A percentile compares a stretch with the other conserved stretches of the same genome.
These are phyloP conservation scores for Blumeria hordei DNA, from an alignment of 2,329 filamentous ascomycete species.

Conservation along the genomic window DNA sequence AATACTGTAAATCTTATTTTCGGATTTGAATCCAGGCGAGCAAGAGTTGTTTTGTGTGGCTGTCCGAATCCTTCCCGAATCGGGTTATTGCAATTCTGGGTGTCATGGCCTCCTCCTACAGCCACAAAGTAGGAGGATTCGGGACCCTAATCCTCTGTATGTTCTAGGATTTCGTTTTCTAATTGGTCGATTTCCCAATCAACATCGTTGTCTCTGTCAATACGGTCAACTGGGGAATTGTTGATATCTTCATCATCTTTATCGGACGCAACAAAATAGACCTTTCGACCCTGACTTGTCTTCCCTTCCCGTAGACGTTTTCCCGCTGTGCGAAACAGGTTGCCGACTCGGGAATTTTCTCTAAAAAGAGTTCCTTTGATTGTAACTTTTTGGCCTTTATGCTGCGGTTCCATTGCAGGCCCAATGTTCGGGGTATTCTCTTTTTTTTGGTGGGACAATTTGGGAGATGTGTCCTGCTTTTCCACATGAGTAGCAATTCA, in stretches of 20 bases:
- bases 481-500: neutral
- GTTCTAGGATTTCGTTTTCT: neutral
- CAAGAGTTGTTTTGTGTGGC: neutral
- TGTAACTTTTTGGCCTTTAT: neutral
- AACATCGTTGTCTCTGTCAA: neutral
- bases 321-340: neutral
- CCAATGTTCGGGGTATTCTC: neutral
- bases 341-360: neutral
- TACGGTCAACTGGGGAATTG: neutral
- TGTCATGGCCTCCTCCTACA: neutral
- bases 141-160: neutral
- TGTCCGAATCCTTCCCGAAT: neutral
- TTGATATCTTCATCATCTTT: neutral
- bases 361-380: neutral
- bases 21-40: neutral
- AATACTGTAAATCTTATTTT: neutral
- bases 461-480: neutral
- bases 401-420: neutral
- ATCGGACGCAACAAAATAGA: neutral
- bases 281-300: neutral
- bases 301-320: neutral
- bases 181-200: neutral
- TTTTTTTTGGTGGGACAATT: neutral
- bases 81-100: neutral
- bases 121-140: conserved; percentile 1